These are phyloP conservation scores for Wickerhamiella brachini DNA, from an alignment of 805 yeast species.

Conservation along the genomic window DNA sequence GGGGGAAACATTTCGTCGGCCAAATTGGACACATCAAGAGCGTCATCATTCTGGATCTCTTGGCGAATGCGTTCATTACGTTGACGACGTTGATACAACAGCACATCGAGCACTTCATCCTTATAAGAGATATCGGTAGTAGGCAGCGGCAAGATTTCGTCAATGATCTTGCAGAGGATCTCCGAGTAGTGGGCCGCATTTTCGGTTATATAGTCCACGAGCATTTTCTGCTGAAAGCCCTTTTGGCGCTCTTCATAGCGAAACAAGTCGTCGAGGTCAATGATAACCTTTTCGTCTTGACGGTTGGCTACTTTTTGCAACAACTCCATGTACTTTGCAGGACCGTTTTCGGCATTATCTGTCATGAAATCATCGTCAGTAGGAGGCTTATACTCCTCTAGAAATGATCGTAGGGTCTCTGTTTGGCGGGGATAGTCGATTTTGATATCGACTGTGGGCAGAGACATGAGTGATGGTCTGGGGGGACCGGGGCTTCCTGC, in stretches of 20 bases:
- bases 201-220: constrained; percentile 47
- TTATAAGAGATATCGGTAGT: constrained; percentile 62
- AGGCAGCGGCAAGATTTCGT: constrained; percentile 77
- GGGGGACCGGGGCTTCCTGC: neutral
- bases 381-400: constrained; percentile 38
- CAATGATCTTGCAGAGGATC: constrained; percentile 59
- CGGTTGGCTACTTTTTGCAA: constrained; percentile 78
- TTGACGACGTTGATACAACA: constrained; percentile 75
- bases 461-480: constrained; percentile 5
- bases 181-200: constrained; percentile 75
- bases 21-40: constrained; percentile 16
- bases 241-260: constrained; percentile 42
- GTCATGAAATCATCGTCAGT: neutral
- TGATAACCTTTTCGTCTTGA: constrained; percentile 47
- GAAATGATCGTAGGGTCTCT: constrained; percentile 46
- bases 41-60: constrained; percentile 40
- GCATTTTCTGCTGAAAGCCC: constrained; percentile 23
- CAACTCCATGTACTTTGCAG: constrained; percentile 53
- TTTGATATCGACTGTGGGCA: constrained; percentile 28
- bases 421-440: constrained; percentile 60
- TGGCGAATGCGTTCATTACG: constrained; percentile 60
- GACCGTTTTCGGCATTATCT: constrained; percentile 16
- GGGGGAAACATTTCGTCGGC: constrained; percentile 53
- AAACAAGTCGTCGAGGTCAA: constrained; percentile 77
- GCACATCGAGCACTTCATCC: constrained; percentile 87